Evolutionary conservation across 805 yeast genomes (phyloP).

Genomic region (Yueomyces sp.): DNA sequence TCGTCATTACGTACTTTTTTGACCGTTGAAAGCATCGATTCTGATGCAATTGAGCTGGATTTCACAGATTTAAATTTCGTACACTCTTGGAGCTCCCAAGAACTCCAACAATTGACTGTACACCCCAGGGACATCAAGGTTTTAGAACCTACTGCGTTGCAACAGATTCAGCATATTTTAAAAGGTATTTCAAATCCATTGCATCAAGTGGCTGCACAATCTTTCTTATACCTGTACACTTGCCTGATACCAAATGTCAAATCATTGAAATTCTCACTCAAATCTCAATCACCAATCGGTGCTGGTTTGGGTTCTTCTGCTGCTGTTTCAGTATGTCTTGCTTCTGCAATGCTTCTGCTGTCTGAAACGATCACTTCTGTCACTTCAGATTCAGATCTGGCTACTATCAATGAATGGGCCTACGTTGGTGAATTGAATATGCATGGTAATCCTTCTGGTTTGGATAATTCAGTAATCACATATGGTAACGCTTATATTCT

Average conservation of each 20-base stretch:
- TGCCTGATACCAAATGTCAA: slow-evolving; percentile 38
- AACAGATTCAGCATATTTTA: background rate
- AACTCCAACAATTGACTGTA: slow-evolving; percentile 42
- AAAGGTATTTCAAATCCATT: slow-evolving; percentile 26
- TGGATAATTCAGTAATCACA: slow-evolving; percentile 92
- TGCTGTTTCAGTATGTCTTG: slow-evolving; percentile 69
- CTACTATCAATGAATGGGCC: slow-evolving; percentile 75
- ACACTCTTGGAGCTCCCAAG: slow-evolving; percentile 13
- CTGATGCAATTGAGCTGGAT: slow-evolving; percentile 40
- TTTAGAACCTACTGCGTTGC: background rate
- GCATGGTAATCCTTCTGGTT: slow-evolving; percentile 94
- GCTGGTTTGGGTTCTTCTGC: slow-evolving; percentile 97
- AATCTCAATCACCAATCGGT: slow-evolving; percentile 85
- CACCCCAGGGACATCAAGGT: background rate
- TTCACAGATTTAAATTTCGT: slow-evolving; percentile 63
- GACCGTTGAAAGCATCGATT: slow-evolving; percentile 35
- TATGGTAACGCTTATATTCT: slow-evolving; percentile 86
- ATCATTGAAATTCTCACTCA: slow-evolving; percentile 48
- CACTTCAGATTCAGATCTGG: slow-evolving; percentile 30
- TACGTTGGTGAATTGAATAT: slow-evolving; percentile 89
- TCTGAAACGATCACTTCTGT: slow-evolving; percentile 42
- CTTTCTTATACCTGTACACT: slow-evolving; percentile 68
- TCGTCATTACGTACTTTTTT: slow-evolving; percentile 68
- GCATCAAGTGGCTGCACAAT: slow-evolving; percentile 67
- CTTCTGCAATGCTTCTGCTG: slow-evolving; percentile 55